These are phyloP conservation scores for Phytophthora lateralis DNA, from an alignment of 352 stramenopile genomes.

Conservation along the genomic window DNA sequence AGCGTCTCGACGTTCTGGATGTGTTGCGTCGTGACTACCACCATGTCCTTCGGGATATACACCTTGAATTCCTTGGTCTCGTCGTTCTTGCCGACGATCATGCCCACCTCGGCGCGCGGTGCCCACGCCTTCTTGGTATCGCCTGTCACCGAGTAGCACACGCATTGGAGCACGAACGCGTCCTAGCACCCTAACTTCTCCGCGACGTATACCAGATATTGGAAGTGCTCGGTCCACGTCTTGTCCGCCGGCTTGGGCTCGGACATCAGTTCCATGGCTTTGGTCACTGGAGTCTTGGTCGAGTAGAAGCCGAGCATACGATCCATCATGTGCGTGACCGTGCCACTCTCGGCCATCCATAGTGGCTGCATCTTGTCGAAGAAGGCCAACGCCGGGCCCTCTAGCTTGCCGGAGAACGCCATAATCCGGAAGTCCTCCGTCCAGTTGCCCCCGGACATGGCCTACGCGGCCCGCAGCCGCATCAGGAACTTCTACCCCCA, in stretches of 20 bases:
- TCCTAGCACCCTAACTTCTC: not conserved
- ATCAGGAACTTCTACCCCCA: too few species aligned
- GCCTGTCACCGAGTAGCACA: too few species aligned
- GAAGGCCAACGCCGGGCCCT: too few species aligned
- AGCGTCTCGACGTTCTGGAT: not conserved
- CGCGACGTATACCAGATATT: constrained; percentile 16
- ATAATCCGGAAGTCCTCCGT: too few species aligned
- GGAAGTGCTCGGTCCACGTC: constrained; percentile 10
- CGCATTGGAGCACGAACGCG: too few species aligned
- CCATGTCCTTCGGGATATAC: not conserved
- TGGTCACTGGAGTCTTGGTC: constrained; percentile 1
- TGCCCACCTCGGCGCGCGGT: constrained; percentile 2
- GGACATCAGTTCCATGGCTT: constrained; percentile 10
- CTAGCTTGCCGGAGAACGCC: too few species aligned
- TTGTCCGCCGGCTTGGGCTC: not conserved
- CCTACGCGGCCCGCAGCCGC: too few species aligned
- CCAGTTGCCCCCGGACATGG: too few species aligned
- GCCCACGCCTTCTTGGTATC: not conserved
- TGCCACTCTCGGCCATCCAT: too few species aligned
- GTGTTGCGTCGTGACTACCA: not conserved
- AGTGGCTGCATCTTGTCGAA: too few species aligned
- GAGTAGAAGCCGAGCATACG: constrained; percentile 6
- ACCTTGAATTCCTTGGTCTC: not conserved
- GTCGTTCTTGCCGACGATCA: not conserved
- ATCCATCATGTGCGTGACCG: constrained; percentile 12